These are phyloP conservation scores for Lignosus rhinocerotis DNA, from an alignment of 1,284 basidiomycete genomes.

Conservation along the genomic window DNA sequence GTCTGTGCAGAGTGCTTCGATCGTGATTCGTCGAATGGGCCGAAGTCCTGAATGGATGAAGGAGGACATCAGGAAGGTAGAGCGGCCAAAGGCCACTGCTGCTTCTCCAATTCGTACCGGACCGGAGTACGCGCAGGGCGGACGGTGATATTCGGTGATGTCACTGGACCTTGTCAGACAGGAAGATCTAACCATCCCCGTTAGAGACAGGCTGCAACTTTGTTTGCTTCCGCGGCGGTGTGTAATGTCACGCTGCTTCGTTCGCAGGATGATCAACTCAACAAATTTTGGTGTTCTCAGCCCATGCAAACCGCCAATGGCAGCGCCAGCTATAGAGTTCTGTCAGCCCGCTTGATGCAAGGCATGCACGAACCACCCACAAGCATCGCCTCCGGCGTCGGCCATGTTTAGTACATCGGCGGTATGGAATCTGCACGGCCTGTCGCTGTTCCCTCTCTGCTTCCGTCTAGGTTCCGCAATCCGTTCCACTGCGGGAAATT, in stretches of 20 bases:
- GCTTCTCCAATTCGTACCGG: neutral
- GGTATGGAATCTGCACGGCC: neutral
- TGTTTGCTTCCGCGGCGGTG: constrained; percentile 6
- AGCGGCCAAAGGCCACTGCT: neutral
- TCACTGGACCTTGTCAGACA: neutral
- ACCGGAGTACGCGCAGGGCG: neutral
- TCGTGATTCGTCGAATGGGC: constrained; percentile 13
- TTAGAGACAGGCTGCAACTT: neutral
- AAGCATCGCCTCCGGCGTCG: constrained; percentile 21
- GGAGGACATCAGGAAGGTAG: neutral
- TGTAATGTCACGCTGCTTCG: constrained; percentile 1
- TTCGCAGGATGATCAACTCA: constrained; percentile 13
- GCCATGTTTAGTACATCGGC: constrained; percentile 1
- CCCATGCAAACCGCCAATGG: constrained; percentile 1
- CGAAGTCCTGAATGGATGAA: neutral
- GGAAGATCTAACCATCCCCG: constrained; percentile 4
- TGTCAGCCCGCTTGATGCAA: constrained; percentile 16
- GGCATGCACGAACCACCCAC: constrained; percentile 11
- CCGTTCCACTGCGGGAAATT: neutral
- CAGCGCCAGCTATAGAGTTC: constrained; percentile 9
- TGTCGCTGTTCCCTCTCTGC: constrained; percentile 3
- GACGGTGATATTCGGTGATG: constrained; percentile 10
- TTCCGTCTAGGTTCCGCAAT: constrained; percentile 4
- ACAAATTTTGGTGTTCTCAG: neutral
- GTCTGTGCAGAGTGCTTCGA: constrained; percentile 1